Conservation (phyloP, 208 protist species). For the Leishmania lainsoni region DNA sequence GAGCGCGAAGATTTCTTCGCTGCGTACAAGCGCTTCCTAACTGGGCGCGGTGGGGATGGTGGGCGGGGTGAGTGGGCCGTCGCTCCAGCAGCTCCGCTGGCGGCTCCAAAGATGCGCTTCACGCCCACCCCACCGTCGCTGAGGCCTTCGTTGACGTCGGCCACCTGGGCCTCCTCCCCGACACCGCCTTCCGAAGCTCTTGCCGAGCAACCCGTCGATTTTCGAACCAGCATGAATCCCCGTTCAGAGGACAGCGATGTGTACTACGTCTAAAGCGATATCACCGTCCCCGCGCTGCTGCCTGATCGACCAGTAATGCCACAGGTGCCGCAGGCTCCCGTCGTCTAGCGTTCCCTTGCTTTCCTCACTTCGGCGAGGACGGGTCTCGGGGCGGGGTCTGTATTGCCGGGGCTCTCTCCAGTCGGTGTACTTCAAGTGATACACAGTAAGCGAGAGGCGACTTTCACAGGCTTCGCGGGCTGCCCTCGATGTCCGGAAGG, state of each 20-base stretch:
- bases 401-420: background rate
- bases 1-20: slow-evolving; percentile 73
- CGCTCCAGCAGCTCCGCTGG: background rate
- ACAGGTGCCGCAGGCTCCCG: background rate
- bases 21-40: slow-evolving; percentile 28
- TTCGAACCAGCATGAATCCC: slow-evolving; percentile 5
- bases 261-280: background rate
- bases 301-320: background rate
- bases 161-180: background rate
- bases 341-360: background rate
- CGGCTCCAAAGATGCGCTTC: slow-evolving; percentile 14
- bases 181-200: slow-evolving; percentile 4
- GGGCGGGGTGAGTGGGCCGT: background rate
- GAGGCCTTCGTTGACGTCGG: background rate
- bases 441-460: background rate
- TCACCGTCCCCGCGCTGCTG: background rate
- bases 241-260: slow-evolving; percentile 16
- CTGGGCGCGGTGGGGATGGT: background rate
- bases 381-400: background rate
- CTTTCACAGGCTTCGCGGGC: background rate
- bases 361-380: background rate
- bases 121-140: slow-evolving; percentile 3
- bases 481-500: background rate
- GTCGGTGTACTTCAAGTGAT: background rate
- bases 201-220: background rate